A percentile compares a stretch with the other conserved stretches of the same genome.
Evolutionary conservation across 352 stramenopile genomes (phyloP).

Genomic region (Phytophthora ohioensis): DNA sequence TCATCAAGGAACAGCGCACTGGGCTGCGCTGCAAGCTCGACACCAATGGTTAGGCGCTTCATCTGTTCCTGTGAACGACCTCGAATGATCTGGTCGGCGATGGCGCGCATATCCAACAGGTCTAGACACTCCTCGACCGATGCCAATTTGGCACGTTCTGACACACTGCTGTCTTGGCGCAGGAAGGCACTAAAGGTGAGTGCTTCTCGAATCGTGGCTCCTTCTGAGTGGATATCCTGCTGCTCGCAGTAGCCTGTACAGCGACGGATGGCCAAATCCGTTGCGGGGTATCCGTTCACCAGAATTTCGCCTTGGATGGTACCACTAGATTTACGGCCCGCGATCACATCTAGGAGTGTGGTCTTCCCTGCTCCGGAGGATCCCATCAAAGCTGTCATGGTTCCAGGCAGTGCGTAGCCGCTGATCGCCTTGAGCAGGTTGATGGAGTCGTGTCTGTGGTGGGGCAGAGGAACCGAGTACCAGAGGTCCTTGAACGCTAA

Average conservation of each 20-base stretch:
- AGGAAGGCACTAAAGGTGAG: constrained; percentile 89
- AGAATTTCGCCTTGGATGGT: constrained; percentile 61
- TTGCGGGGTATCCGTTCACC: constrained; percentile 45
- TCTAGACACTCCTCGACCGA: constrained; percentile 48
- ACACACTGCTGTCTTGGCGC: constrained; percentile 44
- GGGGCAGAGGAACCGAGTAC: constrained; percentile 25
- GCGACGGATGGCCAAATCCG: constrained; percentile 37
- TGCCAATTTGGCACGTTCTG: constrained; percentile 33
- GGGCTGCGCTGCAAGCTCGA: constrained; percentile 89
- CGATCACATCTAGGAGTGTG: constrained; percentile 60
- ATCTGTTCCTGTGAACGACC: constrained; percentile 55
- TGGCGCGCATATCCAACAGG: constrained; percentile 37
- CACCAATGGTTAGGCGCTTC: constrained; percentile 80
- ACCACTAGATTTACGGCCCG: constrained; percentile 86
- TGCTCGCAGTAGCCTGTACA: constrained; percentile 46
- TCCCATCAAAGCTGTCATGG: constrained; percentile 64
- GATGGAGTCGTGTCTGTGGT: constrained; percentile 42
- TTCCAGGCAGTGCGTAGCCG: constrained; percentile 51
- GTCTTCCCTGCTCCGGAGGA: constrained; percentile 82
- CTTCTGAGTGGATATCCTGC: neutral
- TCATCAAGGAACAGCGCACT: constrained; percentile 88
- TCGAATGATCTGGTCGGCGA: constrained; percentile 50
- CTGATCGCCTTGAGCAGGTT: constrained; percentile 77
- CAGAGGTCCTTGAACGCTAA: constrained; percentile 36
- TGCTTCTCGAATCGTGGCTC: constrained; percentile 79